These are phyloP conservation scores for Suhomyces emberorum DNA, from an alignment of 805 yeast genomes.

Conservation along the genomic window DNA sequence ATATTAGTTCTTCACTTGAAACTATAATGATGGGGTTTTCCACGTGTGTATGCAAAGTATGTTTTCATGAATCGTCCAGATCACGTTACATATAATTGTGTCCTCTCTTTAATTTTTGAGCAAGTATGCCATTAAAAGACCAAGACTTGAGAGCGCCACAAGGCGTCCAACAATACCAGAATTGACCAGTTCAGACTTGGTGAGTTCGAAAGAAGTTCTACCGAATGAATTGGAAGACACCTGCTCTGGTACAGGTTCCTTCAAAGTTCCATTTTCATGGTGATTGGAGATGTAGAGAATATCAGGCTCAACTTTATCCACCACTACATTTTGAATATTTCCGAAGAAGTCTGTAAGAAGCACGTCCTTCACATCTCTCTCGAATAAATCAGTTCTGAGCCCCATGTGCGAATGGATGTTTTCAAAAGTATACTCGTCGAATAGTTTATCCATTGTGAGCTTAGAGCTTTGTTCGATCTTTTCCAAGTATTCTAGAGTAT, in stretches of 20 bases:
- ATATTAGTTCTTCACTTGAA: too few species aligned
- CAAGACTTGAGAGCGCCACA: too few species aligned
- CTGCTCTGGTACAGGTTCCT: too few species aligned
- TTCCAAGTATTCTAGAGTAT: slow-evolving; percentile 84
- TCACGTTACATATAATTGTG: too few species aligned
- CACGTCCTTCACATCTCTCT: slow-evolving; percentile 64
- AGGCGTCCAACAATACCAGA: too few species aligned
- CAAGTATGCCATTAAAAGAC: too few species aligned
- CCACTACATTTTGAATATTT: slow-evolving; percentile 74
- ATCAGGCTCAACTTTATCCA: slow-evolving; percentile 55
- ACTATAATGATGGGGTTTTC: too few species aligned
- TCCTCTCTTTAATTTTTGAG: too few species aligned
- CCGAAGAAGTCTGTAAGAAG: slow-evolving; percentile 92
- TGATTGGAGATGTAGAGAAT: slow-evolving; percentile 35
- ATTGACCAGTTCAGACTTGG: too few species aligned
- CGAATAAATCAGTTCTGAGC: slow-evolving; percentile 75
- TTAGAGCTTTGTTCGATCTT: slow-evolving; percentile 71
- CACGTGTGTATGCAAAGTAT: too few species aligned
- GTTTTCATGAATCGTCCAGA: too few species aligned
- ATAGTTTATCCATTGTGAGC: slow-evolving; percentile 75
- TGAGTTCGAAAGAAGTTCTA: neutral
- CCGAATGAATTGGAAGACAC: neutral
- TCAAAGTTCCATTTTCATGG: slow-evolving; percentile 13
- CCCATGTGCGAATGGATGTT: slow-evolving; percentile 92
- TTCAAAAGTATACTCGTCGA: slow-evolving; percentile 79